A percentile compares a stretch with the other conserved stretches of the same genome.
Evolutionary conservation across 78 protist genomes (phyloP).

Genomic region (Dictyostelium citrinum): DNA sequence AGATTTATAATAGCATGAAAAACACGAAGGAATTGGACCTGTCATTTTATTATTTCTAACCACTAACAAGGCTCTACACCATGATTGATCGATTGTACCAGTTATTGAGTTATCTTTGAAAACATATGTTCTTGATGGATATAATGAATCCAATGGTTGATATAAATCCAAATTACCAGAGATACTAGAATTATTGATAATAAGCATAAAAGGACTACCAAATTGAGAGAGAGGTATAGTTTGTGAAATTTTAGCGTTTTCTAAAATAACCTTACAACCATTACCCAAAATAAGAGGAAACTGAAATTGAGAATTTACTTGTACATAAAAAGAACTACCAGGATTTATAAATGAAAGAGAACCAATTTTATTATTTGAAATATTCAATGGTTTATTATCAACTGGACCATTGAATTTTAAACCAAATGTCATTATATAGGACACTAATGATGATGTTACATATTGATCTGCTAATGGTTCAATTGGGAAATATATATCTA

Average conservation of each 20-base stretch:
- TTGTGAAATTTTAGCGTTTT: background rate
- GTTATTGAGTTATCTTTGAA: background rate
- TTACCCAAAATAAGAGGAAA: background rate
- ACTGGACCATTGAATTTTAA: background rate
- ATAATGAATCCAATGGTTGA: background rate
- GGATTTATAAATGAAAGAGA: background rate
- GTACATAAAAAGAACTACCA: background rate
- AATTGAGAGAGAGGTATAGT: background rate
- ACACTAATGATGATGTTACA: background rate
- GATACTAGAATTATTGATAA: background rate
- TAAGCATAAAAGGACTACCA: background rate
- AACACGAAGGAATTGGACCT: background rate
- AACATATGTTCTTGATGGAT: background rate
- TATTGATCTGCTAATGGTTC: background rate
- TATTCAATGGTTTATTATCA: background rate
- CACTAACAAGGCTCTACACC: background rate
- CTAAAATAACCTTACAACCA: background rate
- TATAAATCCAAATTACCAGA: background rate
- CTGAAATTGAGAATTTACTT: background rate
- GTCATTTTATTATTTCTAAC: background rate
- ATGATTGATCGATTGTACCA: background rate
- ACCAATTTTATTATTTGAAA: background rate
- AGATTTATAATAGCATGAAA: background rate
- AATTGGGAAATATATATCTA: background rate
- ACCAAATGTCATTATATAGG: background rate